Base-by-base conservation (phyloP, 495 filamentous ascomycete species). In the Tuber microsphaerosporum region DNA sequence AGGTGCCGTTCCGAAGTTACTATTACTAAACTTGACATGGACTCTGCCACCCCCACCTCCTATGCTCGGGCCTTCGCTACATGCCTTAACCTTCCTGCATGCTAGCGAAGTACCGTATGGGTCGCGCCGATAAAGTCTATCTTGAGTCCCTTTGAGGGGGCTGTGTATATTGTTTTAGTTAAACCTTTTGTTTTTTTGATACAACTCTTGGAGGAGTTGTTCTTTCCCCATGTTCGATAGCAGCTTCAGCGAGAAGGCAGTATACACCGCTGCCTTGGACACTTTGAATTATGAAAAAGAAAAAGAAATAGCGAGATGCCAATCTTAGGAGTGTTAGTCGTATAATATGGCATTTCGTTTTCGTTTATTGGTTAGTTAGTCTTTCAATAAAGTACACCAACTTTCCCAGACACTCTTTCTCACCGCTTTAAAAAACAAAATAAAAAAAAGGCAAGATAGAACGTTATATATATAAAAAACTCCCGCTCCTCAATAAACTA, bases 1-100 rank as follows among this genome's bases (percentile, higher is more conserved):
- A 9, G 88, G 86, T 56, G 81, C 83, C 70, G 89, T 68, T 81
- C 83, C 71, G 89, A 92, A 82, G 85, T 90, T n/a, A 90, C 89
- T 39, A 86, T 92, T 71, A 92, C 90, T n/a, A 91, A 92, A 80
- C 86, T 92, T 70, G 91, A 92, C 74, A 91, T 93, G 83, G 87
- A 87, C 73, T 86, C 85, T 71, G 89, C 87, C 16, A 85, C 86
- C 56, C 76, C 86, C 31, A 83, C 84, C 45, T 89, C 91, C 84
- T 92, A 37, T 91, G 85, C 86, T 42, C 84, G 87, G 68, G 86
- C 89, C 45, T 86, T 88, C 77, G 88, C 89, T 44, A 90, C 89
- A 45, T 93, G 91, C 80, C 80, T 91, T 17, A 14, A 34, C 56
- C 56, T 68, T 34, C 14, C 14, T 65, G 56, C 26, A 17, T 34